Base-by-base conservation (phyloP, 2,329 filamentous ascomycete genomes). In the Eutypa lata region DNA sequence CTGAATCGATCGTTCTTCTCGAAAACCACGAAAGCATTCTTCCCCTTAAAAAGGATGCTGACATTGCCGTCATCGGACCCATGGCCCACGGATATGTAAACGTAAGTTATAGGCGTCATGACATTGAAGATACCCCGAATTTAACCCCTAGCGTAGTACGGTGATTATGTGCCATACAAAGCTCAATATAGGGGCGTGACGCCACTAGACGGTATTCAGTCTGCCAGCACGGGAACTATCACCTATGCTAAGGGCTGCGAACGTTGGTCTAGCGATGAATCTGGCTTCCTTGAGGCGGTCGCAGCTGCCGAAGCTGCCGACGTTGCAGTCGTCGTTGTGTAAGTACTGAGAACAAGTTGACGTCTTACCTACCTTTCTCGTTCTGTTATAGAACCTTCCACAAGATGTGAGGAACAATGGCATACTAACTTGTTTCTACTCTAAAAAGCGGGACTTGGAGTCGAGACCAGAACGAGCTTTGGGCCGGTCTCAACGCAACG, bases 401-500 rank as follows among this genome's bases (percentile, higher is more conserved):
- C n/a, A n/a, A n/a, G n/a, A n/a, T n/a, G n/a, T n/a, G n/a, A n/a
- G n/a, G n/a, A n/a, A n/a, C n/a, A n/a, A n/a, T n/a, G n/a, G n/a
- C n/a, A n/a, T n/a, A n/a, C n/a, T n/a, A n/a, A n/a, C n/a, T n/a
- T n/a, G n/a, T n/a, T n/a, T n/a, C n/a, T n/a, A n/a, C n/a, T n/a
- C n/a, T n/a, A n/a, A n/a, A n/a, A n/a, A n/a, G n/a, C n/a, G 88
- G 88, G 31, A 91, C 88, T 8, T 90, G 87, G 88, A 84, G 82
- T 24, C 80, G 87, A 47, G 88, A 91, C 62, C 87, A 91, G 64
- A 73, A 77, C 49, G 82, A 90, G 66, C 80, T 91, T 3, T 90
- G 87, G 88, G 68, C 73, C 52, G 84, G 84, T 0, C 67, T 89
- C 2, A 91, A 91, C 59, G 87, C 86, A 26, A 91, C 87, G 1